These are phyloP conservation scores for Paraphaeosphaeria sporulosa DNA, from an alignment of 2,329 filamentous ascomycete species.

Conservation along the genomic window DNA sequence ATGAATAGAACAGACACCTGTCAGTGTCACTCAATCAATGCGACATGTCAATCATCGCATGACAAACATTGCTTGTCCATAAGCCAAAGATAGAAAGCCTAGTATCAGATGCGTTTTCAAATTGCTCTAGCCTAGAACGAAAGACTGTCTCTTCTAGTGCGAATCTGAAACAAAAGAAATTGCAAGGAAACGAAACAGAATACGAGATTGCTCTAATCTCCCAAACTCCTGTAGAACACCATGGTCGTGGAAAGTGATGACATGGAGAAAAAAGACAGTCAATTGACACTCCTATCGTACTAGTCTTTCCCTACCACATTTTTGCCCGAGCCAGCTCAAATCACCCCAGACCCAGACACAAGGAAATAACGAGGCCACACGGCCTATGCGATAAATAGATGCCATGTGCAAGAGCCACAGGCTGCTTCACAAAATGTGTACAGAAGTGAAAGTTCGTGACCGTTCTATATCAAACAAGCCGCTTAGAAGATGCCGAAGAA, in stretches of 20 bases:
- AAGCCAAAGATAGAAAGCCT: too few species aligned
- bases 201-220: neutral
- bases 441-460: constrained; percentile 11
- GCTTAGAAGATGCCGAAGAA: constrained; percentile 12
- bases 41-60: too few species aligned
- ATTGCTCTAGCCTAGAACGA: too few species aligned
- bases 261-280: constrained; percentile 12
- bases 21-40: too few species aligned
- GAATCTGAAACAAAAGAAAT: neutral
- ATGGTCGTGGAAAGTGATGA: neutral
- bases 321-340: constrained; percentile 18
- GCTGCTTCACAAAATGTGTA: constrained; percentile 16
- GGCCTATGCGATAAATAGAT: constrained; percentile 10
- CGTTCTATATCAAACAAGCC: constrained; percentile 5
- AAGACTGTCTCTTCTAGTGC: too few species aligned
- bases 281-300: constrained; percentile 31
- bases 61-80: too few species aligned
- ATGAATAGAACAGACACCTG: too few species aligned
- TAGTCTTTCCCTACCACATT: constrained; percentile 16
- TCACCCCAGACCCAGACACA: constrained; percentile 3
- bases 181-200: neutral
- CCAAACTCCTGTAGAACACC: neutral
- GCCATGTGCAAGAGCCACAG: constrained; percentile 16
- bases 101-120: too few species aligned
- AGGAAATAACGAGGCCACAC: constrained; percentile 9